Percentiles rank a stretch among this genome's conserved stretches.
Conservation (phyloP, 495 filamentous ascomycete species). For the Hyaloscypha variabilis region DNA sequence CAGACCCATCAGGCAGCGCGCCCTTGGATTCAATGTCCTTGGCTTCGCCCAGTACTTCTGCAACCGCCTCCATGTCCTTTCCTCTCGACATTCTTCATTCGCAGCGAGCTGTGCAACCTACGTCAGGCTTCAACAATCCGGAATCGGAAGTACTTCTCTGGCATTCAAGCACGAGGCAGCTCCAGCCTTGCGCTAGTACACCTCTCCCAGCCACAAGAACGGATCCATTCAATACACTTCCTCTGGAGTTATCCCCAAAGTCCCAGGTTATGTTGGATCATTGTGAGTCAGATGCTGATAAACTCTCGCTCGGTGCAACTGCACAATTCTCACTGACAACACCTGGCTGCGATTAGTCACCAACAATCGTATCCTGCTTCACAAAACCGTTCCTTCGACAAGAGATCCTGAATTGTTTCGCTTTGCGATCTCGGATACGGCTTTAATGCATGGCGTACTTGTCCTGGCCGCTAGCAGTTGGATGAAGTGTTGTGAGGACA, state of each 20-base stretch:
- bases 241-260: not conserved
- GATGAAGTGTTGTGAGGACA: not conserved
- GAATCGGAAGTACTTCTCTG: not conserved
- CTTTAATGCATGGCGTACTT: constrained; percentile 5
- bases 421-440: constrained; percentile 1
- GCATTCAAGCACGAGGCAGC: not conserved
- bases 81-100: not conserved
- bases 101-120: not conserved
- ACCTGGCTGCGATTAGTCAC: not conserved
- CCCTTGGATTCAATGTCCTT: not conserved
- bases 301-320: not conserved
- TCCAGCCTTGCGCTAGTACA: not conserved
- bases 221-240: not conserved
- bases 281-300: not conserved
- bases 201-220: not conserved
- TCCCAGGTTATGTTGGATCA: not conserved
- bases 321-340: not conserved
- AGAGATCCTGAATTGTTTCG: not conserved
- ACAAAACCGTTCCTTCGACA: not conserved
- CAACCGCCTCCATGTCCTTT: not conserved
- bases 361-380: not conserved
- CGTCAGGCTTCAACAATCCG: not conserved
- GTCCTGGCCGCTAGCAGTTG: not conserved
- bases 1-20: not conserved
- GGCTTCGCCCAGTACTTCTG: not conserved